phyloP scores from a whole-genome alignment of 1,139 yeast species.

The Yamadazyma atmosphaerica region DNA sequence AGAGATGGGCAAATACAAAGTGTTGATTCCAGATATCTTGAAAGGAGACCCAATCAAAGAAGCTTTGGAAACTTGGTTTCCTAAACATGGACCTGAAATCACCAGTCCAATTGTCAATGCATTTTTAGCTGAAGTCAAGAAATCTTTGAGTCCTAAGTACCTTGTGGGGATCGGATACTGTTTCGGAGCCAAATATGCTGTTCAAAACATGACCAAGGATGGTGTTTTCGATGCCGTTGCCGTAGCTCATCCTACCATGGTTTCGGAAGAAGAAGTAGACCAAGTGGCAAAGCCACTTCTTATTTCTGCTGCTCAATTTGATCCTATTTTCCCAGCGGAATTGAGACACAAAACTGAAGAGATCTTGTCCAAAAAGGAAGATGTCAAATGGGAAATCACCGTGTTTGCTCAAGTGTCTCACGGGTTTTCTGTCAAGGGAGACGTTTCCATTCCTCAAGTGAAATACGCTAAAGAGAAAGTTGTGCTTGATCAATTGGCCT shows the following conservation, averaged over 20 bases:
- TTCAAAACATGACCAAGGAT: conserved; percentile 50
- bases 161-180: conserved; percentile 76
- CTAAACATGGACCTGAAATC: conserved; percentile 49
- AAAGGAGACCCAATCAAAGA: conserved; percentile 48
- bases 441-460: conserved; percentile 50
- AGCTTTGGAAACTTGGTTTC: conserved; percentile 49
- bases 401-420: conserved; percentile 64
- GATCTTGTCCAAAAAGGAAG: conserved; percentile 45
- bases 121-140: conserved; percentile 44
- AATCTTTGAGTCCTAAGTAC: conserved; percentile 49
- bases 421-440: conserved; percentile 82
- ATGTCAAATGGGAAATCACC: conserved; percentile 54
- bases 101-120: conserved; percentile 40
- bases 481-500: conserved; percentile 52
- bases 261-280: conserved; percentile 61
- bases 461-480: conserved; percentile 73
- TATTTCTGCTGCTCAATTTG: conserved; percentile 74
- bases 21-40: conserved; percentile 73
- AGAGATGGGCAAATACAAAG: conserved; percentile 55
- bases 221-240: conserved; percentile 64
- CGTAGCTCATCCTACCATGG: conserved; percentile 78
- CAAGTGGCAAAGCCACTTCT: conserved; percentile 59
- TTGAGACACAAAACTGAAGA: conserved; percentile 61
- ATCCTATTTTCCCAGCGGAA: conserved; percentile 60
- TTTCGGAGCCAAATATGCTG: conserved; percentile 73